Conservation (phyloP, 23 red algal genomes). For the Agarophyton chilense region DNA sequence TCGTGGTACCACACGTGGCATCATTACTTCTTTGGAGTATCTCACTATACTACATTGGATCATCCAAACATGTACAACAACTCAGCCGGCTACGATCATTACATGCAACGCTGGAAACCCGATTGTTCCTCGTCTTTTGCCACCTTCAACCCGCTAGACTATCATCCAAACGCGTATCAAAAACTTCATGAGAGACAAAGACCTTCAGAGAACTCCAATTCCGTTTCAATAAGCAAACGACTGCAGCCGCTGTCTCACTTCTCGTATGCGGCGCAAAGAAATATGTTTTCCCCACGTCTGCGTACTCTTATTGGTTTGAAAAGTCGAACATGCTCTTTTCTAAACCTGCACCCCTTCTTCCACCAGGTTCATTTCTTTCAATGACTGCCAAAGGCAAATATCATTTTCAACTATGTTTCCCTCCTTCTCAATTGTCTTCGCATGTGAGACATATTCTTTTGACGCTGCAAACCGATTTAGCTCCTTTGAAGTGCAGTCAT, state of each 20-base stretch:
- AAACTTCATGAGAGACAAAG: neutral
- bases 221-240: neutral
- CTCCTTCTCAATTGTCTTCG: neutral
- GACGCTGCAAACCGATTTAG: neutral
- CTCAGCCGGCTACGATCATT: neutral
- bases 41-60: too few species aligned
- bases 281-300: neutral
- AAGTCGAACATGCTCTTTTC: too few species aligned
- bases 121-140: neutral
- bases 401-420: too few species aligned
- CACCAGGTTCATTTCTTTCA: too few species aligned
- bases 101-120: neutral
- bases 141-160: neutral
- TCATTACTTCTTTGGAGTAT: too few species aligned
- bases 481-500: slow-evolving; percentile 9
- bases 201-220: neutral
- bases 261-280: neutral
- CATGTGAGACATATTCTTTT: neutral
- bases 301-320: too few species aligned
- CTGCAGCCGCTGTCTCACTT: neutral
- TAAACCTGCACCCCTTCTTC: too few species aligned
- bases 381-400: too few species aligned
- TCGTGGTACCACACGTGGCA: too few species aligned
- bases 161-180: neutral
- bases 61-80: slow-evolving; percentile 5